phyloP scores from a whole-genome alignment of 108 stramenopile genomes.

The Parmales sp. region DNA sequence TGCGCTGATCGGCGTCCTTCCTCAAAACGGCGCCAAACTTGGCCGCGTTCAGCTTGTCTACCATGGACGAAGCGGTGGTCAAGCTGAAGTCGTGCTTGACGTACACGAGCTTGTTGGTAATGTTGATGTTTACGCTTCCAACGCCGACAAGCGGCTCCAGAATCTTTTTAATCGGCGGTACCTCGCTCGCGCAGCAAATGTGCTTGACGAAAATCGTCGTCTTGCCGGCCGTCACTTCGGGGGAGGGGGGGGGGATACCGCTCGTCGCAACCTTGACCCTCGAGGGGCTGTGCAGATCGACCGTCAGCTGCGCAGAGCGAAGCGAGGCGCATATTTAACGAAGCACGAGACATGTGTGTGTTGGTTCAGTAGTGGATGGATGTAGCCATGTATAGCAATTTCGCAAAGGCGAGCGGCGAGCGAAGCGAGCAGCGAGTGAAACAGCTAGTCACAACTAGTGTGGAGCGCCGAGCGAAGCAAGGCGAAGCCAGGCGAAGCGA shows the following conservation, averaged over 20 bases:
- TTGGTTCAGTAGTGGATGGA: neutral
- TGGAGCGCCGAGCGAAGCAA: too few relatives aligned
- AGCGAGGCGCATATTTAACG: neutral
- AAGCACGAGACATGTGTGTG: neutral
- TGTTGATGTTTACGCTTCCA: slow-evolving; percentile 51
- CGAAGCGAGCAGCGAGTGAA: too few relatives aligned
- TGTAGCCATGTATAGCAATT: neutral
- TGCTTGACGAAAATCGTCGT: neutral
- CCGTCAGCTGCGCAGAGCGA: neutral
- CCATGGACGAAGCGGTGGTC: slow-evolving; percentile 36
- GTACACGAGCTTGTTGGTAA: slow-evolving; percentile 60
- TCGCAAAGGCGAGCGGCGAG: neutral
- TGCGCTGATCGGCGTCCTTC: too few relatives aligned
- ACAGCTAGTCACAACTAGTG: too few relatives aligned
- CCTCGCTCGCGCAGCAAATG: slow-evolving; percentile 72
- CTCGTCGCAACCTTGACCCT: too few relatives aligned
- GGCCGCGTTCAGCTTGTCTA: slow-evolving; percentile 35
- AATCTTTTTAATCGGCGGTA: slow-evolving; percentile 49
- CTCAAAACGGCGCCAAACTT: slow-evolving; percentile 43
- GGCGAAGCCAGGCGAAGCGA: too few relatives aligned
- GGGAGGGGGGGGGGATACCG: too few relatives aligned
- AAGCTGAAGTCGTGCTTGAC: slow-evolving; percentile 48
- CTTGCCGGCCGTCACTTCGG: too few relatives aligned
- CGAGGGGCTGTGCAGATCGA: neutral
- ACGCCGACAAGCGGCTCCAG: slow-evolving; percentile 58